Evolutionary conservation across 2,329 filamentous ascomycete species (phyloP), one percentile per base, ranked within the genome.

Genomic region (Pseudogymnoascus sp.): DNA sequence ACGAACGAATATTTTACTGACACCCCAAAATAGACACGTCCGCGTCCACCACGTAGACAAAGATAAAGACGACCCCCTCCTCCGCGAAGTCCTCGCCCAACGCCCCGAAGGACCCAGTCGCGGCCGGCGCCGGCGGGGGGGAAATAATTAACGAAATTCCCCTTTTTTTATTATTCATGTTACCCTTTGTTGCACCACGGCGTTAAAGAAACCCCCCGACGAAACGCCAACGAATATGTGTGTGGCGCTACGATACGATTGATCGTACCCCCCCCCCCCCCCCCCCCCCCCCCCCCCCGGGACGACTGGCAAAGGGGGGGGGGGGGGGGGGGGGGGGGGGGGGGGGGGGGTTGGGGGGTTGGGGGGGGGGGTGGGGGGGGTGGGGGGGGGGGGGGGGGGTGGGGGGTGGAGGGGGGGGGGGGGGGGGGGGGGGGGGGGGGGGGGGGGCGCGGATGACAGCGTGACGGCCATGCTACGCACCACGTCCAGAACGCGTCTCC

Each of bases 11-110:
- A 6, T 64, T 6, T 62, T 59, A 14, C 28, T 60, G 10, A 62
- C 37, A 53, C 47, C 60, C 10, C 40, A 5, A 16, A 3, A 2
- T 3, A 96, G 92, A 74, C 94, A 99, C 75, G 94, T 97, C 35
- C 85, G 91, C 62, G 91, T 94, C 44, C 93, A 97, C 73, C 94
- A 97, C 73, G 79, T 87, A 40, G 92, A 97, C 71, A 94, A 91
- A 74, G 87, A 90, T 73, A 93, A 92, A 74, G 92, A 97, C 69
- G 93, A 97, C 70, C 85, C 89, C 0, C 76, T 81, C 62, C 78
- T 99, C 42, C 84, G 92, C 61, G 88, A 93, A 59, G 93, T 97
- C 1, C 84, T 97, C 38, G 83, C 91, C 1, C 92, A 96, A 73
- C 82, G 94, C 61, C 86, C 90, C 2, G 90, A 96, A 74, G 92